These are phyloP conservation scores for Aspergillus sp. DNA, from an alignment of 2,329 filamentous ascomycete genomes.

Conservation along the genomic window DNA sequence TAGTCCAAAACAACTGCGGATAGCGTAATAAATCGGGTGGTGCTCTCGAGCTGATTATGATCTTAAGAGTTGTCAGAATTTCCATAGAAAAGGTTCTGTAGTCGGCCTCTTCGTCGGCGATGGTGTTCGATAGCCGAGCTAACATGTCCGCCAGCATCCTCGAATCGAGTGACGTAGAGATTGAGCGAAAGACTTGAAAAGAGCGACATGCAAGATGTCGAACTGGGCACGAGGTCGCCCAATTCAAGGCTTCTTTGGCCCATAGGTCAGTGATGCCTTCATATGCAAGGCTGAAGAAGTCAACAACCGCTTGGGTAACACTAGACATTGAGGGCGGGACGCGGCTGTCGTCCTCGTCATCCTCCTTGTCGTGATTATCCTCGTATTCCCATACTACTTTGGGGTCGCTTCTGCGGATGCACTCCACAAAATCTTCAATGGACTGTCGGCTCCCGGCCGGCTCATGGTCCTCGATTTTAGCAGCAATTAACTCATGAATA, in stretches of 20 bases:
- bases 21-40: conserved; percentile 80
- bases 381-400: conserved; percentile 93
- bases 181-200: conserved; percentile 95
- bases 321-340: conserved; percentile 86
- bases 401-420: conserved; percentile 78
- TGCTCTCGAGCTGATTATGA: conserved; percentile 82
- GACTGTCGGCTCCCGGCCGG: conserved; percentile 67
- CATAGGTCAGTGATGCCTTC: conserved; percentile 87
- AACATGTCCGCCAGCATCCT: conserved; percentile 97
- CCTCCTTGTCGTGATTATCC: conserved; percentile 76
- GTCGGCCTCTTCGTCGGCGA: conserved; percentile 90
- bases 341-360: conserved; percentile 71
- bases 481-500: conserved; percentile 91
- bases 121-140: conserved; percentile 89
- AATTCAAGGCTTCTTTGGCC: conserved; percentile 85
- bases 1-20: conserved; percentile 97
- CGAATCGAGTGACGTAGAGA: conserved; percentile 85
- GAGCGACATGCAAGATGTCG: conserved; percentile 93
- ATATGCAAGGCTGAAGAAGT: conserved; percentile 80
- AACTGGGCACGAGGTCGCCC: conserved; percentile 96
- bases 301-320: conserved; percentile 77
- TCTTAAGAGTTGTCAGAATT: conserved; percentile 89
- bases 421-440: conserved; percentile 86
- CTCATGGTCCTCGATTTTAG: conserved; percentile 69
- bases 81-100: conserved; percentile 98